These are phyloP conservation scores for Aspergillus diversus DNA, from an alignment of 495 filamentous ascomycete species.

Conservation along the genomic window DNA sequence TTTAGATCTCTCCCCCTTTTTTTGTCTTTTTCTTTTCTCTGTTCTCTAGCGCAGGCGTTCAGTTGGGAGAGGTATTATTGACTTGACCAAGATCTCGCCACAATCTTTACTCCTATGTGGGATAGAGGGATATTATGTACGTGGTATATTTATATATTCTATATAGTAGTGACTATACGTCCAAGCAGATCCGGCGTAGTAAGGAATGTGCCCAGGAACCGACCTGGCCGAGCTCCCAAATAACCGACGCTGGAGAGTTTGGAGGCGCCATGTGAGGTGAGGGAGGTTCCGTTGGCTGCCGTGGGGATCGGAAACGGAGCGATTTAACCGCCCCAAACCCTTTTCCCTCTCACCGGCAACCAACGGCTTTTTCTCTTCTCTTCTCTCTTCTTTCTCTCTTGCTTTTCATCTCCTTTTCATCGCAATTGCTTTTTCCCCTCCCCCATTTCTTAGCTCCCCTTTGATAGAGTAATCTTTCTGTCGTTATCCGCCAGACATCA, in stretches of 20 bases:
- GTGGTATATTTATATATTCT: slow-evolving; percentile 7
- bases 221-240: slow-evolving; percentile 5
- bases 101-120: slow-evolving; percentile 8
- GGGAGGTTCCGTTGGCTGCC: slow-evolving; percentile 12
- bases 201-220: slow-evolving; percentile 1
- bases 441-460: slow-evolving; percentile 16
- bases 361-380: slow-evolving; percentile 25
- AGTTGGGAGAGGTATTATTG: slow-evolving; percentile 17
- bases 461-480: slow-evolving; percentile 24
- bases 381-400: slow-evolving; percentile 21
- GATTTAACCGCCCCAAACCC: slow-evolving; percentile 19
- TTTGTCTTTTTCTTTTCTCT: slow-evolving; percentile 2
- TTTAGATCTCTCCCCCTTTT: too few species aligned
- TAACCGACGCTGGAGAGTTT: not conserved
- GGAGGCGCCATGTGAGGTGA: too few species aligned
- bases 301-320: slow-evolving; percentile 28
- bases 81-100: slow-evolving; percentile 13
- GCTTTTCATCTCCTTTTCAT: slow-evolving; percentile 17
- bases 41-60: slow-evolving; percentile 43
- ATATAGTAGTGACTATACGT: not conserved
- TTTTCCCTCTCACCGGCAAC: slow-evolving; percentile 33
- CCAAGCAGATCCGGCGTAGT: not conserved
- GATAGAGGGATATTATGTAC: not conserved
- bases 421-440: slow-evolving; percentile 21
- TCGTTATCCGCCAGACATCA: slow-evolving; percentile 45